Percentiles rank a stretch among this genome's conserved stretches.
Conservation (phyloP, 2,329 filamentous ascomycete species). For the Westerdykella aurantiaca region DNA sequence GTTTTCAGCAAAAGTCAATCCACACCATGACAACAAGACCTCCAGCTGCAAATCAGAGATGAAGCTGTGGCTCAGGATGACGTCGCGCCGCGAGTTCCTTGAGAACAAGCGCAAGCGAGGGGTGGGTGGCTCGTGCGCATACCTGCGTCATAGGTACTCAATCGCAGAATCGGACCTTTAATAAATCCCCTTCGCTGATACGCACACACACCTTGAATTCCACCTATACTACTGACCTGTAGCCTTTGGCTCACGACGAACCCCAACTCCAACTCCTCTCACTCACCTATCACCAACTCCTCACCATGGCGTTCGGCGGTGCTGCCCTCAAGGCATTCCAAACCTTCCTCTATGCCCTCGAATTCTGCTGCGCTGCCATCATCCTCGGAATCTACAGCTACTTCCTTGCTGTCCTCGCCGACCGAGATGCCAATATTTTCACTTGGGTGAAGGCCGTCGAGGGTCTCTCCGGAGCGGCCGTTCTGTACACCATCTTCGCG, state of each 20-base stretch:
- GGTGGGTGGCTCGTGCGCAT: background rate
- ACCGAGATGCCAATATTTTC: slow-evolving; percentile 58
- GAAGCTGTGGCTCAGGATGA: background rate
- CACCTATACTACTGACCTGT: background rate
- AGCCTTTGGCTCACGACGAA: too few species aligned
- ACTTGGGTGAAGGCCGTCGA: slow-evolving; percentile 66
- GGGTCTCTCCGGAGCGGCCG: slow-evolving; percentile 63
- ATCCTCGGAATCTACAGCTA: slow-evolving; percentile 74
- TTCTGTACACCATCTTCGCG: slow-evolving; percentile 69
- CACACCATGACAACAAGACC: too few species aligned
- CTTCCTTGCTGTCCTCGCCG: slow-evolving; percentile 68
- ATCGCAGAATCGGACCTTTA: too few species aligned
- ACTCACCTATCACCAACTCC: too few species aligned
- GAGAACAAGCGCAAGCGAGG: background rate
- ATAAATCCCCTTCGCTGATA: background rate
- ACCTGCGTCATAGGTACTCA: background rate
- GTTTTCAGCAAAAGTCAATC: too few species aligned
- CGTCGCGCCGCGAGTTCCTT: background rate
- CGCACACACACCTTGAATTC: background rate
- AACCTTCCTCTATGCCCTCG: slow-evolving; percentile 65
- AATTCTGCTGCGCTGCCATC: slow-evolving; percentile 66
- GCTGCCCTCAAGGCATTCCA: slow-evolving; percentile 63
- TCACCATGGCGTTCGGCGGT: slow-evolving; percentile 55
- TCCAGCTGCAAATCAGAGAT: too few species aligned
- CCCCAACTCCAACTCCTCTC: too few species aligned